Conservation (phyloP, 805 yeast species). For the Ogataea trehalophila region DNA sequence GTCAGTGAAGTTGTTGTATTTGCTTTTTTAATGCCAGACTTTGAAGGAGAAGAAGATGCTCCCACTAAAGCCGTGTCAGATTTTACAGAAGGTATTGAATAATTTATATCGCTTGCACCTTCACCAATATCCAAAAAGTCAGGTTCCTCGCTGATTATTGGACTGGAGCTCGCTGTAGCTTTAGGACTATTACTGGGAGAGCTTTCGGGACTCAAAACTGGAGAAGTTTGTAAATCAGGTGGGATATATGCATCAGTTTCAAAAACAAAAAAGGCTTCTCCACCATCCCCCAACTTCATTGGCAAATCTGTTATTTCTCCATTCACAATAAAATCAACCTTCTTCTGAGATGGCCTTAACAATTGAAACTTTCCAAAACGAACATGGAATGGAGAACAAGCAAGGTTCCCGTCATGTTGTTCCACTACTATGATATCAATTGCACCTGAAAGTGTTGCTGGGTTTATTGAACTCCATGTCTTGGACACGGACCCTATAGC, state of each 20-base stretch:
- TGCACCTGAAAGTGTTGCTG: constrained; percentile 94
- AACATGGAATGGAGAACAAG: constrained; percentile 95
- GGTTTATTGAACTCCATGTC: constrained; percentile 96
- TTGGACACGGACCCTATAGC: constrained; percentile 93
- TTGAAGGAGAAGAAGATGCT: constrained; percentile 35
- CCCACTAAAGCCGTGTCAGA: constrained; percentile 16
- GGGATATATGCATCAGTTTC: constrained; percentile 78
- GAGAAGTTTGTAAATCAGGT: constrained; percentile 75
- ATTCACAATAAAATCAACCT: constrained; percentile 83
- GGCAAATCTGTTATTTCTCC: constrained; percentile 78
- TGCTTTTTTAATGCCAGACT: constrained; percentile 3
- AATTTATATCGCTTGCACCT: constrained; percentile 18
- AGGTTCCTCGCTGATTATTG: constrained; percentile 38
- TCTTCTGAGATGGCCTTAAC: constrained; percentile 90
- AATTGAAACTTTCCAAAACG: constrained; percentile 93
- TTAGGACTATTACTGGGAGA: constrained; percentile 48
- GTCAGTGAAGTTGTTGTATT: constrained; percentile 33
- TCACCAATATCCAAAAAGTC: constrained; percentile 46
- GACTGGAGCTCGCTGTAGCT: constrained; percentile 10
- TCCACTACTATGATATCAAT: constrained; percentile 94
- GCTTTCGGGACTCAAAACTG: constrained; percentile 63
- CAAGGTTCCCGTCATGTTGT: constrained; percentile 64
- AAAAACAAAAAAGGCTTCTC: constrained; percentile 96
- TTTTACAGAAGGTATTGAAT: constrained; percentile 7
- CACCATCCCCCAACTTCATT: constrained; percentile 96